A percentile compares a stretch with the other conserved stretches of the same genome.
phyloP scores from a whole-genome alignment of 768 basidiomycete species.

The Auricularia sp. region DNA sequence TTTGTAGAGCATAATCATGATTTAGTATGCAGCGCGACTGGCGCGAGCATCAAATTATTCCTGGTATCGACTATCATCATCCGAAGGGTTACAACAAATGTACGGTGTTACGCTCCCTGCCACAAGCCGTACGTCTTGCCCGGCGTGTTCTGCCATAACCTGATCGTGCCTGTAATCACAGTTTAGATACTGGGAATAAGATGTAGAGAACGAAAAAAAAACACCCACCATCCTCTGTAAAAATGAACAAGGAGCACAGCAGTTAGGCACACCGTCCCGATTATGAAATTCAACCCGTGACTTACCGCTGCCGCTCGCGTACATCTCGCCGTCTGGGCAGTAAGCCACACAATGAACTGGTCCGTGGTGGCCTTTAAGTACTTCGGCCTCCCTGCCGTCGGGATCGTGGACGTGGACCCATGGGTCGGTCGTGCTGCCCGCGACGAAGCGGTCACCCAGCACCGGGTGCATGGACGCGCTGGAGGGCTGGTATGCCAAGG shows the following conservation, averaged over 20 bases:
- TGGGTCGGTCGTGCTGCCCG: constrained; percentile 81
- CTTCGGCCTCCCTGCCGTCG: constrained; percentile 80
- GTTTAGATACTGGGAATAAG: constrained; percentile 6
- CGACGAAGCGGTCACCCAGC: constrained; percentile 81
- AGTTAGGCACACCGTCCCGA: neutral
- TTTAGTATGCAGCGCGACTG: too few species aligned
- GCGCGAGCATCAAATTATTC: neutral
- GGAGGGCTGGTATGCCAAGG: constrained; percentile 75
- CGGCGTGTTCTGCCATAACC: constrained; percentile 95
- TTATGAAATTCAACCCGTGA: constrained; percentile 11
- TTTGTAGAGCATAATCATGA: too few species aligned
- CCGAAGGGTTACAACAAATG: neutral
- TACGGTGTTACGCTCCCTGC: constrained; percentile 38
- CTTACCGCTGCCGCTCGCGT: constrained; percentile 92
- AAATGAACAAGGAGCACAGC: constrained; percentile 6
- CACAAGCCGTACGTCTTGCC: constrained; percentile 88
- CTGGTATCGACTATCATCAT: neutral
- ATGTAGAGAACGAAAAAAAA: neutral
- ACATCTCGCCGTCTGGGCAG: constrained; percentile 95
- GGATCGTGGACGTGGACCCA: constrained; percentile 95
- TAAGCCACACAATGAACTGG: constrained; percentile 92
- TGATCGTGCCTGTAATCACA: constrained; percentile 53
- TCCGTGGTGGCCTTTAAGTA: constrained; percentile 94
- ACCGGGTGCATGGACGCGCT: constrained; percentile 93
- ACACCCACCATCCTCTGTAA: constrained; percentile 61